Evolutionary conservation across 345 rosid genomes (phyloP), one percentile per base, ranked within the genome.

Genomic region (Brassica carinata): DNA sequence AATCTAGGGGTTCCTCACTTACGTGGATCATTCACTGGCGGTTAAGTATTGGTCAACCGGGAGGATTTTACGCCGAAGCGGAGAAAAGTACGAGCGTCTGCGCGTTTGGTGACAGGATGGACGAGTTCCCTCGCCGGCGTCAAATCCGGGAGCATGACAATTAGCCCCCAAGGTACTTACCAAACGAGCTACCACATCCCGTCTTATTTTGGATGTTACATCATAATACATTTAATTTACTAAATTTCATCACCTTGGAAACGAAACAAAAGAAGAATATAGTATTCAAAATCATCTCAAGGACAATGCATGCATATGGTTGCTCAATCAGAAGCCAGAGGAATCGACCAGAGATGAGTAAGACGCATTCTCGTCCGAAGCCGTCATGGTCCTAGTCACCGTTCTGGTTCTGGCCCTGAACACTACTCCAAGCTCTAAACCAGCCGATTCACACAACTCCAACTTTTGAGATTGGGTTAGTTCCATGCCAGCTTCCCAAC

Each of bases 321-420:
- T 5, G 14, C 13, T n/a, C 34, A 29, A 69, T 88, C 85, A 91
- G 68, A 96, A 93, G 34, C 99, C 99, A 70, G 88, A 15, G 26
- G 99, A 93, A 40, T 86, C 97, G 13, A 93, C 99, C 36, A 93
- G 84, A 0, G 99, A 85, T 66, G 98, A 87, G 73, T 96, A 96
- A 7, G 94, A 88, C 8, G 93, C 98, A 84, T 96, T 89, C 81
- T 96, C 99, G 82, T 96, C 99, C 3, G 83, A 73, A 0, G 83
- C 69, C 4, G 59, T 59, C 4, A 64, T 79, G 11, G 74, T 58
- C 5, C 51, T 83, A 62, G 71, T 81, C 23, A 85, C 40, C 23
- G 36, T 68, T 72, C 75, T 77, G 75, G 30, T 75, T 19, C 78
- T 77, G 36, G 73, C 70, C 63, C 83, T 73, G 65, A 67, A 45